Evolutionary conservation across 2,329 filamentous ascomycete genomes (phyloP).

Genomic region (Diaporthe sp.): DNA sequence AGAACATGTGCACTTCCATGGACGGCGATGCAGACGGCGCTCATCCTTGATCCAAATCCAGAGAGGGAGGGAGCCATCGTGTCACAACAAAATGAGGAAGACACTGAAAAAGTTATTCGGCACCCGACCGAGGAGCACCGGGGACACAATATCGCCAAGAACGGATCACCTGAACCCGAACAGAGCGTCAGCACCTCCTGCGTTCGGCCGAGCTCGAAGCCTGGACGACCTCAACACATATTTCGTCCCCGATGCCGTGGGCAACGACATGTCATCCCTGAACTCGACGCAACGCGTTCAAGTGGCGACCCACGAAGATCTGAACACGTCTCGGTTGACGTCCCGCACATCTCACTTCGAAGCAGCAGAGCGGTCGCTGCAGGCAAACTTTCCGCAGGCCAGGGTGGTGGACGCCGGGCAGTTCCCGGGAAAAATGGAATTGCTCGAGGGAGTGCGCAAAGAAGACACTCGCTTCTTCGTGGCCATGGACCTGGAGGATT

Average conservation of each 20-base stretch:
- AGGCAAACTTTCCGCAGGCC: neutral
- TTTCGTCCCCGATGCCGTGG: neutral
- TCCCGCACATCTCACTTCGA: neutral
- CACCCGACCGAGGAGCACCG: neutral
- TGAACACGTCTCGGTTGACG: neutral
- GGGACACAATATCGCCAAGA: neutral
- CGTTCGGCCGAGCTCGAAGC: neutral
- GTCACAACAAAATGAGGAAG: neutral
- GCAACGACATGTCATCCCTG: neutral
- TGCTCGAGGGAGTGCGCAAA: neutral
- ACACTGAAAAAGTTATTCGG: neutral
- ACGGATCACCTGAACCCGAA: neutral
- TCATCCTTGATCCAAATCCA: neutral
- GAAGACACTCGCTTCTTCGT: neutral
- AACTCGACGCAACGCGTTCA: too few relatives aligned
- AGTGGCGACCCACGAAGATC: neutral
- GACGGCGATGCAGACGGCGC: neutral
- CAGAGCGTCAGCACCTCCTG: neutral
- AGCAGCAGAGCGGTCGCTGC: neutral
- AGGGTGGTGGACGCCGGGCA: conserved; percentile 11
- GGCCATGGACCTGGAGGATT: conserved; percentile 3
- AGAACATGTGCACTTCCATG: conserved; percentile 2
- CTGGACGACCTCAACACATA: neutral
- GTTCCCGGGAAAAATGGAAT: neutral
- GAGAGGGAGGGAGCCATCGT: neutral